Evolutionary conservation across 306 rosid genomes (phyloP), one percentile per base, ranked within the genome.

Genomic region (Senna tora): DNA sequence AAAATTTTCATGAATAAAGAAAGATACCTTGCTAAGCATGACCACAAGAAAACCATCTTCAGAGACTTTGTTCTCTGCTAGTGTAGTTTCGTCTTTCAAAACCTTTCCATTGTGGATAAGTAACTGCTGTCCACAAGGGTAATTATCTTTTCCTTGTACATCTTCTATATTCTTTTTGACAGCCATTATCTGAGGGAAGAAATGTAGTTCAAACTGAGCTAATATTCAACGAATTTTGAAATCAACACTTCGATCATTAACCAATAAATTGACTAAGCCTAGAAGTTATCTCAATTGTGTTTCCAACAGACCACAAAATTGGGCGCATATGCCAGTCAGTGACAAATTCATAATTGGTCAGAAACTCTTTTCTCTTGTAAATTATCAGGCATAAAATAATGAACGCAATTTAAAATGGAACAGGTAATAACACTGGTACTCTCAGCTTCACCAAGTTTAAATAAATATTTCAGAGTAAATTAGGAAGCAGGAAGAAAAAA

Each of bases 151-250:
- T 68, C 98, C 98, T 80, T 94, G 98, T 20, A 87, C 49, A 38
- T 91, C 98, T 86, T 91, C 98, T 54, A 94, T 89, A 66, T 84
- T 91, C 88, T 94, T 94, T 84, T 94, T 89, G 45, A 91, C 97
- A 32, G 90, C 96, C 96, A 94, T 94, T 71, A 94, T 81, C 98
- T 93, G 76, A 42, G 15, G 49, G 7, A n/a, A n/a, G 51, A 25
- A 43, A 9, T 45, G 22, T 20, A 21, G 53, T 39, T 7, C 7
- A 62, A 62, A 30, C 53, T 61, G 20, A 42, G 73, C 54, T 68
- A 30, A 38, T 39, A 38, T 13, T 50, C n/a, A 55, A 36, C 25
- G 20, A 16, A 36, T 11, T 43, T 39, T 2, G 7, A 17, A 28
- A 69, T 28, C 28, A 57, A 3, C 21, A 42, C 47, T 22, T 30